Base-by-base conservation (phyloP, 345 rosid genomes). In the Carallia brachiata region DNA sequence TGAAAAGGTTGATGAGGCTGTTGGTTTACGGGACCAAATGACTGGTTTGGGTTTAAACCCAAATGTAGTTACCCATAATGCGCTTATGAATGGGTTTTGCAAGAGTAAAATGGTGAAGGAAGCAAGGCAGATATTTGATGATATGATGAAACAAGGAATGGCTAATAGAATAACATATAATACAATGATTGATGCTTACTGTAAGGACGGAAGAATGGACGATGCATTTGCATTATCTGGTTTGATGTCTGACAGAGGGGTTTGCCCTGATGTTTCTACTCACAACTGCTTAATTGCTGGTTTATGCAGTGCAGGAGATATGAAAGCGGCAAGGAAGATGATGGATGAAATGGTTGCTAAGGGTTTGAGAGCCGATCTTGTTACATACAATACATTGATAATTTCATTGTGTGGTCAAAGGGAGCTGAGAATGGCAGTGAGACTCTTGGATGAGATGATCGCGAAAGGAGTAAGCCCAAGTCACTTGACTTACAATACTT, bases 241-340 rank as follows among this genome's bases (percentile, higher is more conserved):
- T 67, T 61, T 65, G 57, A 93, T 93, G 94, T 65, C 63, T 23
- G 70, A 55, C 5, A 89, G 68, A 73, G 87, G 89, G 70, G 34
- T 87, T 69, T 68, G 61, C 19, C 90, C 94, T 28, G 48, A 77
- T 67, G 55, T 82, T 61, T 79, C 84, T 18, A 91, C 97, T 2
- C 89, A 81, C 77, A 93, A 93, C 61, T 83, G 92, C 85, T 87
- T 93, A 81, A 79, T 90, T 68, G 73, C 68, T 27, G 97, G 97
- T 72, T 73, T 88, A 63, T 89, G 88, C 66, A 75, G 87, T 65
- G 73, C 70, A 36, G 91, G 84, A 62, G 78, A 87, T 56, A 36
- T 75, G 17, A 62, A 71, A 34, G 74, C 54, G 53, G 94, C 80
- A 13, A 78, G 67, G 77, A 83, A 81, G 63, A 76, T 84, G 56